A percentile compares a stretch with the other conserved stretches of the same genome.
These are phyloP conservation scores for Sisymbrium irio DNA, from an alignment of 345 rosid genomes.

Conservation along the genomic window DNA sequence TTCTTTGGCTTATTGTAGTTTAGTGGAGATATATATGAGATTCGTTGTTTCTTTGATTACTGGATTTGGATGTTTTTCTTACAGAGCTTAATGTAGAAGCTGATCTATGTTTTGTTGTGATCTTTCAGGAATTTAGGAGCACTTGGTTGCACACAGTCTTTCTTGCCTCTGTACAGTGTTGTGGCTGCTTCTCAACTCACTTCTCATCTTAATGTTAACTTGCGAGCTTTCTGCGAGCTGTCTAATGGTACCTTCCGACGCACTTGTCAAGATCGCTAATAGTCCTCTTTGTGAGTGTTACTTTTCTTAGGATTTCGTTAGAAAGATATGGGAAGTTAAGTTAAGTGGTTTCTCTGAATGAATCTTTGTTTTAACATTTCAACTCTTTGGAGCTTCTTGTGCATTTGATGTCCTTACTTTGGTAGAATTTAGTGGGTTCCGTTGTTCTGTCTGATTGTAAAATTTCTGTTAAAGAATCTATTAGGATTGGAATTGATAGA, in stretches of 20 bases:
- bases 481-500: conserved; percentile 60
- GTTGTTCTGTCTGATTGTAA: conserved; percentile 2
- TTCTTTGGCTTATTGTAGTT: not conserved
- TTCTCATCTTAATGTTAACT: conserved; percentile 62
- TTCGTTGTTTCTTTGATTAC: not conserved
- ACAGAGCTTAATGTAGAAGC: not conserved
- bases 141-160: conserved; percentile 71
- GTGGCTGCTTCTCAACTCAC: conserved; percentile 52
- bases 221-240: conserved; percentile 88
- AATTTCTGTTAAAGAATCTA: conserved; percentile 35
- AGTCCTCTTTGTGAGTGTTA: conserved; percentile 85
- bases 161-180: conserved; percentile 63
- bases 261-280: conserved; percentile 99
- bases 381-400: not conserved
- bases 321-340: not conserved
- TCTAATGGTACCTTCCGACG: conserved; percentile 97
- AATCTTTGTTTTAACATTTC: not conserved
- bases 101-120: not conserved
- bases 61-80: not conserved
- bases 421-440: not conserved
- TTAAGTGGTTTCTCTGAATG: not conserved
- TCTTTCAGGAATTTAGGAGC: conserved; percentile 70
- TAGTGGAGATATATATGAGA: not conserved
- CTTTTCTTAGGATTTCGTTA: conserved; percentile 46
- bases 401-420: not conserved